Percentiles rank a stretch among this genome's conserved stretches.
phyloP scores from a whole-genome alignment of 2,329 filamentous ascomycete genomes.

The Cladosporium halotolerans region DNA sequence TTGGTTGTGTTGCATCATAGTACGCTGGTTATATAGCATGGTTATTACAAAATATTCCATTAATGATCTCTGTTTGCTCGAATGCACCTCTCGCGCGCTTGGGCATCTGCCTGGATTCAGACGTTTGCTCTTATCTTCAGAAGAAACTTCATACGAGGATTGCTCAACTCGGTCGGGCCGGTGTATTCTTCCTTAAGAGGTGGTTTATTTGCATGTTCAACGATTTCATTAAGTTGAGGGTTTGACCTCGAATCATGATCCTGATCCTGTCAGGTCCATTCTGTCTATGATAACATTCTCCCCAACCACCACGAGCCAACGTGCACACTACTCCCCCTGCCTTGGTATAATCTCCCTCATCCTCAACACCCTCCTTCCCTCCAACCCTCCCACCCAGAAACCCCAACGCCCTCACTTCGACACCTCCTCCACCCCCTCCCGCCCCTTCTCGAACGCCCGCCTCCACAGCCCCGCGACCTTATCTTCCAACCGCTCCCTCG shows the following conservation, averaged over 20 bases:
- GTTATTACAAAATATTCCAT: too few relatives aligned
- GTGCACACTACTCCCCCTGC: background rate
- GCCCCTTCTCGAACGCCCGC: conserved; percentile 24
- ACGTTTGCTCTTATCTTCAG: too few relatives aligned
- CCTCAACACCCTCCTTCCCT: background rate
- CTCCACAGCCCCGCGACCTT: conserved; percentile 30
- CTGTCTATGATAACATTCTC: background rate
- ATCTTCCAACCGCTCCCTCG: conserved; percentile 37
- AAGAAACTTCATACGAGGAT: too few relatives aligned
- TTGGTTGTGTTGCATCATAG: too few relatives aligned
- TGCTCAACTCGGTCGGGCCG: too few relatives aligned
- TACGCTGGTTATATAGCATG: too few relatives aligned
- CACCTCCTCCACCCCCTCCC: conserved; percentile 13
- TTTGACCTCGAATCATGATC: background rate
- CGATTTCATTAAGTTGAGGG: background rate
- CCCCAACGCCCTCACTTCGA: background rate
- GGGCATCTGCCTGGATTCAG: too few relatives aligned
- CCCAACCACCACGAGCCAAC: background rate
- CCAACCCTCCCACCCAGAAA: background rate
- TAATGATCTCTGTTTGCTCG: too few relatives aligned
- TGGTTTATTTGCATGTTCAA: background rate
- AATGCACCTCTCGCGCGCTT: too few relatives aligned
- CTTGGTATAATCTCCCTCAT: background rate
- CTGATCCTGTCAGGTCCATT: conserved; percentile 11
- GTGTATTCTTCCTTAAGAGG: too few relatives aligned